These are phyloP conservation scores for Blepharisma stoltei DNA, from an alignment of 73 alveolate species.

Conservation along the genomic window DNA sequence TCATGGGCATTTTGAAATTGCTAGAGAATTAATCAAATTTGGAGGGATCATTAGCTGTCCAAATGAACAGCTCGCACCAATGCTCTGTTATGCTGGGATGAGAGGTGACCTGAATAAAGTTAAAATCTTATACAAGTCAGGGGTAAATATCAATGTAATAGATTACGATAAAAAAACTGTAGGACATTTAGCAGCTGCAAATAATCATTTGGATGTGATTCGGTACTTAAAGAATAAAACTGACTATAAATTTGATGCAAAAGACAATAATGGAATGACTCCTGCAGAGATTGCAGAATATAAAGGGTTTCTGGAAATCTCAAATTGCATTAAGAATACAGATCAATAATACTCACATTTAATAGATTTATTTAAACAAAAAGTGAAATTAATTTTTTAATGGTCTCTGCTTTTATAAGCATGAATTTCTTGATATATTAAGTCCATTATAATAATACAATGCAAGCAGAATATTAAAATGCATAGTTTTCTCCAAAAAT, in stretches of 20 bases:
- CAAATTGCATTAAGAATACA: not conserved
- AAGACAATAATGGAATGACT: constrained; percentile 9
- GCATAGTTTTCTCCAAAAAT: too few species aligned
- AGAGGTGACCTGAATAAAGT: not conserved
- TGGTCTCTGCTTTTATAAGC: too few species aligned
- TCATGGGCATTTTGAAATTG: not conserved
- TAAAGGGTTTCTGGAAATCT: not conserved
- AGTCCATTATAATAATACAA: too few species aligned
- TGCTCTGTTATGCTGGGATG: constrained; percentile 1
- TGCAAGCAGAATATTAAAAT: too few species aligned
- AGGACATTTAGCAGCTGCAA: constrained; percentile 3
- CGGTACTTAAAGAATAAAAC: not conserved
- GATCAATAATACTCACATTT: not conserved
- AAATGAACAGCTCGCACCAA: not conserved
- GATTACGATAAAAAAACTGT: constrained; percentile 5
- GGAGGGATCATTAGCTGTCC: constrained; percentile 1
- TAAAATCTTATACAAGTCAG: not conserved
- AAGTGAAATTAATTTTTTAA: too few species aligned
- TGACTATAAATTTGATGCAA: not conserved
- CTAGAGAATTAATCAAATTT: not conserved
- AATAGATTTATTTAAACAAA: too few species aligned
- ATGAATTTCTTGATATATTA: too few species aligned
- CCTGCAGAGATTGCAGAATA: not conserved
- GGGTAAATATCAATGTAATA: not conserved
- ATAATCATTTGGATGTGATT: not conserved